Conservation (phyloP, 2,329 filamentous ascomycete species). For the Paraconiothyrium sp. region DNA sequence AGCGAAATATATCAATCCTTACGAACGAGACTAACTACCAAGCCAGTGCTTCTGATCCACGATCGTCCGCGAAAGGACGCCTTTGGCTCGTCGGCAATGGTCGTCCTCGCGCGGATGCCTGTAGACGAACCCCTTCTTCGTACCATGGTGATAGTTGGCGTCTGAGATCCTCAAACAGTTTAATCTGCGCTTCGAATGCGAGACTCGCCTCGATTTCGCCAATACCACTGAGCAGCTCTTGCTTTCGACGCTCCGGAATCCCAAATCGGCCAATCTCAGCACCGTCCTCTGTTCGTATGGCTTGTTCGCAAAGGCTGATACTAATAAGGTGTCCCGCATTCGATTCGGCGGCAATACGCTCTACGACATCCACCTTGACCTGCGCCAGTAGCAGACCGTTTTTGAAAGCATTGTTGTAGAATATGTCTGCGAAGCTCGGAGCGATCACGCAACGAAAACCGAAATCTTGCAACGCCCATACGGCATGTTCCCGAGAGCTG, state of each 20-base stretch:
- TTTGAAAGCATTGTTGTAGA: slow-evolving; percentile 99
- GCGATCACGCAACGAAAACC: slow-evolving; percentile 95
- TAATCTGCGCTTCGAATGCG: slow-evolving; percentile 89
- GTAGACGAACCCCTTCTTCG: slow-evolving; percentile 70
- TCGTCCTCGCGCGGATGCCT: background rate
- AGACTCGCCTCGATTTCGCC: slow-evolving; percentile 96
- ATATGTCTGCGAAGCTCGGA: slow-evolving; percentile 88
- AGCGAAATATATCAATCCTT: background rate
- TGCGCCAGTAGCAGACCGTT: slow-evolving; percentile 95
- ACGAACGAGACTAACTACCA: background rate
- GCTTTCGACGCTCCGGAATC: slow-evolving; percentile 91
- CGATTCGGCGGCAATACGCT: slow-evolving; percentile 79
- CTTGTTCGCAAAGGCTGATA: slow-evolving; percentile 85
- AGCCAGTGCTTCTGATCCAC: background rate
- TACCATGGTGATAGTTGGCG: slow-evolving; percentile 87
- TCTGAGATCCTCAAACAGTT: slow-evolving; percentile 80
- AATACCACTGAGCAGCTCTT: slow-evolving; percentile 91
- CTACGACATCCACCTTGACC: slow-evolving; percentile 70
- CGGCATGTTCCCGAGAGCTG: slow-evolving; percentile 90
- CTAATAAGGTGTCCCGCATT: slow-evolving; percentile 83
- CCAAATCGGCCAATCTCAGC: slow-evolving; percentile 81
- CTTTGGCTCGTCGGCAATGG: background rate
- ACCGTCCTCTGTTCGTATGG: slow-evolving; percentile 78
- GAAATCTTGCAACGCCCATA: slow-evolving; percentile 96
- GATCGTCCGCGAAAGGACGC: background rate